Evolutionary conservation across 148 eudicot species (phyloP), one percentile per base, ranked within the genome.

Genomic region (Pouteria glomerata): DNA sequence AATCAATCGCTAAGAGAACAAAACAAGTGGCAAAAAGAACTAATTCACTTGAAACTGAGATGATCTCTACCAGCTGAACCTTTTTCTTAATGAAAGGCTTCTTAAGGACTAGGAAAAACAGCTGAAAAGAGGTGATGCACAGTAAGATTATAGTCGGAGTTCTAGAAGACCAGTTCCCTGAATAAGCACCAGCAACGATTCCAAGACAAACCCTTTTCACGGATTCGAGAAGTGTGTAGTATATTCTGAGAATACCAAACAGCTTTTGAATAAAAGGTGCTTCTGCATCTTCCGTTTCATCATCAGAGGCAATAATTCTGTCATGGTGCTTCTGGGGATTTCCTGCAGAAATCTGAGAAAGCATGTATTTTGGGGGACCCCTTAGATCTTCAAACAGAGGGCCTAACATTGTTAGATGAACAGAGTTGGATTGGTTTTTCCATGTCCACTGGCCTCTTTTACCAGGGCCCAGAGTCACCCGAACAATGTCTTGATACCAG

Each of bases 351-450:
- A 92, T 83, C 74, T 88, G 94, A 8, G 97, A 86, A 33, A 95
- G 92, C 96, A 95, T 95, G 82, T 95, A 95, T 74, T 88, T 89
- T n/a, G 97, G 97, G 0, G 99, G 99, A 11, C 99, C 99, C 73
- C 99, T 80, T 33, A 95, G 87, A 67, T 95, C 99, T 78, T 95
- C 97, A 30, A 95, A 95, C 16, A 95, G 75, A 35, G 98, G 97
- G 14, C 97, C 98, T 7, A 85, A 76, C 64, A 75, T 89, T 35
- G 88, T 77, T 41, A 89, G 71, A 70, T 72, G 66, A 19, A 56
- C 47, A 2, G 90, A 85, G 69, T 79, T 73, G 18, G 79, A 67
- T 56, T 77, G 71, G 64, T 82, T 84, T 65, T 84, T 88, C 98
- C 98, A 95, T 24, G 92, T 82, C 98, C 98, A 95, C 57, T 95